Conservation (phyloP, 257 asterid species). For the Perilla frutescens region DNA sequence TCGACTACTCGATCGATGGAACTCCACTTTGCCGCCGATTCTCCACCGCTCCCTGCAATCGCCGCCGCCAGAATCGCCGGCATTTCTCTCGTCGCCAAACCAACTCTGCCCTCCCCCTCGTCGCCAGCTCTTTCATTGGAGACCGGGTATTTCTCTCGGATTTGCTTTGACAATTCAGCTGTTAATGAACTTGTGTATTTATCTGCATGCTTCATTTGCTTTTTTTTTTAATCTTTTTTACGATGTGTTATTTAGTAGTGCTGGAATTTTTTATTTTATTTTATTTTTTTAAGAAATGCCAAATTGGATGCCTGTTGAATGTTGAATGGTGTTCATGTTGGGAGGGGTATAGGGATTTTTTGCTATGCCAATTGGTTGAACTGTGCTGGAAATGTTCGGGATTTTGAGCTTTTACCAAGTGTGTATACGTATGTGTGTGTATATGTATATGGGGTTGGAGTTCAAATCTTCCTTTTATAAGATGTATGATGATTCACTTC, state of each 20-base stretch:
- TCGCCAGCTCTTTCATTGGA: constrained; percentile 55
- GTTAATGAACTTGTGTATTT: not conserved
- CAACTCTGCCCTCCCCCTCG: constrained; percentile 59
- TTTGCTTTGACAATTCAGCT: constrained; percentile 1
- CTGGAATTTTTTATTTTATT: not conserved
- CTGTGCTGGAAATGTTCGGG: too few relatives aligned
- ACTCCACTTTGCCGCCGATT: constrained; percentile 58
- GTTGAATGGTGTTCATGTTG: too few relatives aligned
- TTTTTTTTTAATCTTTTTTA: too few relatives aligned
- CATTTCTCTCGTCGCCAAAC: constrained; percentile 46
- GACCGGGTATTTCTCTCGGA: constrained; percentile 50
- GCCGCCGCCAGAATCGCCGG: constrained; percentile 79
- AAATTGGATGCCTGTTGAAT: too few relatives aligned
- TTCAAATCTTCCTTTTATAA: not conserved
- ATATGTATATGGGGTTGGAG: too few relatives aligned
- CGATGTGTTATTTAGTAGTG: not conserved
- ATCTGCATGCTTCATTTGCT: not conserved
- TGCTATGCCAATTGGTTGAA: too few relatives aligned
- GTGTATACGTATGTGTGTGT: not conserved
- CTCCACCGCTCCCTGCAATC: constrained; percentile 72
- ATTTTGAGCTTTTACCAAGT: too few relatives aligned
- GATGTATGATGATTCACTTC: not conserved
- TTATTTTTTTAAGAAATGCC: too few relatives aligned
- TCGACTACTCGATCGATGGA: constrained; percentile 47
- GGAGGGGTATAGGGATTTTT: too few relatives aligned